These are phyloP conservation scores for Ganoderma boninense DNA, from an alignment of 1,284 basidiomycete genomes.

Conservation along the genomic window DNA sequence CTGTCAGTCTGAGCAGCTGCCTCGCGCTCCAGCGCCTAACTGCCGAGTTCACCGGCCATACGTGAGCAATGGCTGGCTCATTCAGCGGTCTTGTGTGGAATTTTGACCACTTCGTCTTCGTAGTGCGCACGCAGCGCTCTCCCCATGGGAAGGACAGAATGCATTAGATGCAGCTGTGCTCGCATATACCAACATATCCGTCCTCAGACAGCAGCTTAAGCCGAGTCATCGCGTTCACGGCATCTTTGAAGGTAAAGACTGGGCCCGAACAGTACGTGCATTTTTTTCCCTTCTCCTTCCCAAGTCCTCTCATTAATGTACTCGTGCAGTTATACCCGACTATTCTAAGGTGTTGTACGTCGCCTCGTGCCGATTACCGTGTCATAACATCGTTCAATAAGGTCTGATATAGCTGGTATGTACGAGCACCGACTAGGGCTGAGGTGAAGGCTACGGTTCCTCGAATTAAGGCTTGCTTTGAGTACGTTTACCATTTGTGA, in stretches of 20 bases:
- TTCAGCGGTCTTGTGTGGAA: background rate
- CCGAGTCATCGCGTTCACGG: constrained; percentile 75
- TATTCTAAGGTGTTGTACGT: constrained; percentile 67
- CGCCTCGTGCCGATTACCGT: background rate
- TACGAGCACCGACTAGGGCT: constrained; percentile 68
- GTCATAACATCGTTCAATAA: background rate
- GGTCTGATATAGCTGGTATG: constrained; percentile 51
- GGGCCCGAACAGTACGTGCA: constrained; percentile 67
- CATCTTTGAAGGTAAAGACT: constrained; percentile 68
- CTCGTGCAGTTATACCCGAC: constrained; percentile 76
- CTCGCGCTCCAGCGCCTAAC: constrained; percentile 66
- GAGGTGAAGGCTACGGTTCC: constrained; percentile 58
- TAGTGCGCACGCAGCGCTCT: constrained; percentile 79
- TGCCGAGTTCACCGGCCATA: constrained; percentile 73
- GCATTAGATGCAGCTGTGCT: constrained; percentile 87
- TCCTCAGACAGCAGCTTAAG: constrained; percentile 71
- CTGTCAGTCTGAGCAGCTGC: constrained; percentile 59
- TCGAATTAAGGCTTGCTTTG: constrained; percentile 40
- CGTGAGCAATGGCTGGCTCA: constrained; percentile 46
- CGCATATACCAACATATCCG: constrained; percentile 79
- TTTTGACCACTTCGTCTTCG: background rate
- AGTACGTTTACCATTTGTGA: constrained; percentile 31
- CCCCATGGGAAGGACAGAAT: constrained; percentile 88
- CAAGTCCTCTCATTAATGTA: background rate
- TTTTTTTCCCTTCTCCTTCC: constrained; percentile 1